Evolutionary conservation across 2,329 filamentous ascomycete species (phyloP).

Genomic region (Colletotrichum sp.): DNA sequence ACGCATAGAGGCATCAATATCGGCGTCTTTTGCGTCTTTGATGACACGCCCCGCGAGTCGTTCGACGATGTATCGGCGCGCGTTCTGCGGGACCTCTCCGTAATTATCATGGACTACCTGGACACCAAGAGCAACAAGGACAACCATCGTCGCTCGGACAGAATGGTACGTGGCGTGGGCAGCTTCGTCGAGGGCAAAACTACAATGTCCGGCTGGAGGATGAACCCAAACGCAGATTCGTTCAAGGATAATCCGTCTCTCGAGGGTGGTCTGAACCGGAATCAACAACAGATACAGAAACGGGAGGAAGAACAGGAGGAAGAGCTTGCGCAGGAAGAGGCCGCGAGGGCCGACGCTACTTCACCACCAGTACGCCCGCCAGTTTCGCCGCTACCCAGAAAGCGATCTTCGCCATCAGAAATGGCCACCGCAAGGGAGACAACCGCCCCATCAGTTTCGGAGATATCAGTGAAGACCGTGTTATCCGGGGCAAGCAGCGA

Average conservation of each 20-base stretch:
- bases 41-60: conserved; percentile 26
- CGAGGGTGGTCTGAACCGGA: conserved; percentile 22
- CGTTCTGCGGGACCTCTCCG: conserved; percentile 29
- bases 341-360: conserved; percentile 22
- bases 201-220: conserved; percentile 27
- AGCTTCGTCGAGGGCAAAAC: conserved; percentile 39
- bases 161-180: conserved; percentile 40
- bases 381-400: rapidly evolving
- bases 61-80: conserved; percentile 30
- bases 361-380: neutral
- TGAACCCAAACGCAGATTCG: neutral
- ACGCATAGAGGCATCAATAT: conserved; percentile 45
- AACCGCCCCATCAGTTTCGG: neutral
- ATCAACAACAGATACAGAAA: conserved; percentile 13
- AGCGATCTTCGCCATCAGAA: neutral
- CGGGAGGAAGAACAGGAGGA: neutral
- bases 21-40: conserved; percentile 43
- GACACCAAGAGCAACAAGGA: conserved; percentile 32
- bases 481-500: neutral
- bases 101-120: conserved; percentile 39
- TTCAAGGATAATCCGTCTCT: conserved; percentile 4
- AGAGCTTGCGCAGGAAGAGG: neutral
- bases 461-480: neutral
- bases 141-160: conserved; percentile 33
- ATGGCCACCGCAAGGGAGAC: rapidly evolving